A percentile compares a stretch with the other conserved stretches of the same genome.
Conservation (phyloP, 305 asterid genomes). For the Fraxinus albicans region DNA sequence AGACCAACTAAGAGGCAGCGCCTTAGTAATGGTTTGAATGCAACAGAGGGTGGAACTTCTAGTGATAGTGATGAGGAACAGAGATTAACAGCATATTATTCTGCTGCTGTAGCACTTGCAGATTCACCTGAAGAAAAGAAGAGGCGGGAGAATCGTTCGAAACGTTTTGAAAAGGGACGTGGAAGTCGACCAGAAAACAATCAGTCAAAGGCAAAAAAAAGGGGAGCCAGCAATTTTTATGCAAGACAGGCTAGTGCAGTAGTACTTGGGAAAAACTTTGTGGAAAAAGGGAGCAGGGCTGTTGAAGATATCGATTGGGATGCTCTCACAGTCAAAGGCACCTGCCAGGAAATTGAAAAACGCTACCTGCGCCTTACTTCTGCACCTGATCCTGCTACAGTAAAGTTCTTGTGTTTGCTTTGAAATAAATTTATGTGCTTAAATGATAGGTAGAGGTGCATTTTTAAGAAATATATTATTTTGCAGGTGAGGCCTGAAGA, state of each 20-base stretch:
- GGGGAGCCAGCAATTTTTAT: slow-evolving; percentile 49
- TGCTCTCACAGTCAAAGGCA: slow-evolving; percentile 91
- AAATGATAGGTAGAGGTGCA: slow-evolving; percentile 16
- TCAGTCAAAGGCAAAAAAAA: slow-evolving; percentile 45
- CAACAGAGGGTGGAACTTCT: slow-evolving; percentile 59
- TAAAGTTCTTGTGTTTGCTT: slow-evolving; percentile 35
- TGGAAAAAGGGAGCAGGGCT: slow-evolving; percentile 79
- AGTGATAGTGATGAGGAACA: slow-evolving; percentile 91
- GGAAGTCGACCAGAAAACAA: slow-evolving; percentile 53
- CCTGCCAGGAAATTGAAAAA: slow-evolving; percentile 93
- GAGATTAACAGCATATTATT: slow-evolving; percentile 59
- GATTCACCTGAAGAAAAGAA: slow-evolving; percentile 87
- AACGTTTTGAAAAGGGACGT: slow-evolving; percentile 84
- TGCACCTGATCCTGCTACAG: slow-evolving; percentile 99
- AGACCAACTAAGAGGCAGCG: slow-evolving; percentile 88
- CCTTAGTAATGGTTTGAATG: slow-evolving; percentile 49
- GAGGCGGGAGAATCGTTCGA: slow-evolving; percentile 91
- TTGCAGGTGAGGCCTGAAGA: slow-evolving; percentile 99
- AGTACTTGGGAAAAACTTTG: slow-evolving; percentile 63
- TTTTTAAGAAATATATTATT: slow-evolving; percentile 18
- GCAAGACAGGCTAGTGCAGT: slow-evolving; percentile 63
- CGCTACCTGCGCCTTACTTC: slow-evolving; percentile 97
- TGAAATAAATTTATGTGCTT: slow-evolving; percentile 20
- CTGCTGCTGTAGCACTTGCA: slow-evolving; percentile 69
- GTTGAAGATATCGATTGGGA: slow-evolving; percentile 99